A percentile compares a stretch with the other conserved stretches of the same genome.
These are phyloP conservation scores for Pezicula rhizophila DNA, from an alignment of 2,329 filamentous ascomycete genomes.

Conservation along the genomic window DNA sequence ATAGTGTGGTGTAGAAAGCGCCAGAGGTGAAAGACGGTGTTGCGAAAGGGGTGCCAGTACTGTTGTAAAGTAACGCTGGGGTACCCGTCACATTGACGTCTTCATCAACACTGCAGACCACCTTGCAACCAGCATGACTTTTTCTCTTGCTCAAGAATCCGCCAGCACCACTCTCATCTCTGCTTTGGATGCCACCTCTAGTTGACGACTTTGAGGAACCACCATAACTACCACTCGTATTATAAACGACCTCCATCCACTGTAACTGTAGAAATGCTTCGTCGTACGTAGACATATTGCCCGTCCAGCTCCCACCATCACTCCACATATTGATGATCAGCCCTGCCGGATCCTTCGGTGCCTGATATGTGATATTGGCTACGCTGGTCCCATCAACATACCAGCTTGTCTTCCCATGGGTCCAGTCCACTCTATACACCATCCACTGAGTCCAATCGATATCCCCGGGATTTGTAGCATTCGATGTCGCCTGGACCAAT, in stretches of 20 bases:
- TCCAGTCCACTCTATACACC: conserved; percentile 26
- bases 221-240: conserved; percentile 19
- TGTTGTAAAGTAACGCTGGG: conserved; percentile 20
- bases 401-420: conserved; percentile 22
- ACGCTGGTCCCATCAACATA: conserved; percentile 24
- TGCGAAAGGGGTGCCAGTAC: conserved; percentile 5
- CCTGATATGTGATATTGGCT: conserved; percentile 22
- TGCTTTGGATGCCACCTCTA: conserved; percentile 5
- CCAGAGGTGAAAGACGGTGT: too few species aligned
- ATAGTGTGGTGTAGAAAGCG: too few species aligned
- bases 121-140: conserved; percentile 16
- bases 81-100: conserved; percentile 19
- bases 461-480: conserved; percentile 12
- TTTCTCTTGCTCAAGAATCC: conserved; percentile 17
- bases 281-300: conserved; percentile 21
- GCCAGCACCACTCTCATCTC: conserved; percentile 5
- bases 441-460: conserved; percentile 24
- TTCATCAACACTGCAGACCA: conserved; percentile 23
- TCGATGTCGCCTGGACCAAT: conserved; percentile 16
- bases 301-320: conserved; percentile 25
- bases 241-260: conserved; percentile 26
- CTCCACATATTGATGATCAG: conserved; percentile 28
- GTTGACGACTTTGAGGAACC: neutral
- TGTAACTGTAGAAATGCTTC: conserved; percentile 25
- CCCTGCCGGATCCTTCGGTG: conserved; percentile 17